Evolutionary conservation across 257 asterid species (phyloP).

Genomic region (Primulina huaijiensis): DNA sequence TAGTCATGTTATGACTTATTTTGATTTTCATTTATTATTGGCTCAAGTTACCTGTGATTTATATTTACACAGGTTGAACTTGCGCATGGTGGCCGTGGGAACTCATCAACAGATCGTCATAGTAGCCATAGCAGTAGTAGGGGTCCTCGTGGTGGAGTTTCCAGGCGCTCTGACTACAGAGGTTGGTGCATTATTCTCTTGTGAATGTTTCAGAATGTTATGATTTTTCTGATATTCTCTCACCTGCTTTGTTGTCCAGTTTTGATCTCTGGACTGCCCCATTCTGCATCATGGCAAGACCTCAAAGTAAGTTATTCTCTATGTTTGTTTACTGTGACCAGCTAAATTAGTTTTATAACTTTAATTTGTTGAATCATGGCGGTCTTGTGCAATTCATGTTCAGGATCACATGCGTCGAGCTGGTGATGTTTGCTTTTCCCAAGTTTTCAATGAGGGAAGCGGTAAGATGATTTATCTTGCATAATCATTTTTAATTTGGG

Average conservation of each 20-base stretch:
- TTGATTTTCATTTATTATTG: background rate
- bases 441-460: slow-evolving; percentile 89
- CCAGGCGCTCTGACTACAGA: slow-evolving; percentile 87
- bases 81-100: slow-evolving; percentile 98
- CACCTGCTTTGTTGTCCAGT: slow-evolving; percentile 42
- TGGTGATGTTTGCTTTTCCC: slow-evolving; percentile 99
- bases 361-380: slow-evolving; percentile 7
- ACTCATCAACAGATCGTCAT: slow-evolving; percentile 68
- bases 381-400: slow-evolving; percentile 19
- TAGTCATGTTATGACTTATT: slow-evolving; percentile 24
- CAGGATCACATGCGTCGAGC: slow-evolving; percentile 99
- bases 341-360: slow-evolving; percentile 1
- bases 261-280: slow-evolving; percentile 76
- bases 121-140: slow-evolving; percentile 47
- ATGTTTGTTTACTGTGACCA: slow-evolving; percentile 18
- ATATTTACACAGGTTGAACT: slow-evolving; percentile 70
- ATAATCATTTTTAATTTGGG: background rate
- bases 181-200: slow-evolving; percentile 36
- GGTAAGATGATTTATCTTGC: slow-evolving; percentile 47
- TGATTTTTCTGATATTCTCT: slow-evolving; percentile 18
- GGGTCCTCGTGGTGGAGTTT: slow-evolving; percentile 93
- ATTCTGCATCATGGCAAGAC: slow-evolving; percentile 99
- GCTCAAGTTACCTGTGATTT: slow-evolving; percentile 9
- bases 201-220: background rate
- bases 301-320: slow-evolving; percentile 54